Base-by-base conservation (phyloP, 108 stramenopile genomes). In the Conticribra guillardii region DNA sequence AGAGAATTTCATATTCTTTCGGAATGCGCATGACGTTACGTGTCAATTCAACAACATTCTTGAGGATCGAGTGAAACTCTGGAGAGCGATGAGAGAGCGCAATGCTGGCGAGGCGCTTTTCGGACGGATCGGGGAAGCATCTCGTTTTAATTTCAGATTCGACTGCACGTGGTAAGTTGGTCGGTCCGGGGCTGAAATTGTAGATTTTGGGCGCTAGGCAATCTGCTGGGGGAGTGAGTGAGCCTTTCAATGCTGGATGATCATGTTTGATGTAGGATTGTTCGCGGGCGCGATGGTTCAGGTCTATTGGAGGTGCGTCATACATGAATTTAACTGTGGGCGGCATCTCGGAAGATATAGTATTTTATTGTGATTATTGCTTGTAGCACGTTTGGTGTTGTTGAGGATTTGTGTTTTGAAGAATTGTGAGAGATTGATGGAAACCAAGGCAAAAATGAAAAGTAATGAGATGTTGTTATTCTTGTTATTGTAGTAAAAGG, bases 171-270 rank as follows among this genome's bases (percentile, higher is more conserved):
- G 81, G 81, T 7, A 82, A 69, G 37, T 47, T 50, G 48, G 70
- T 72, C n/a, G 81, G 81, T 24, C 81, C 81, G 17, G 81, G 81
- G 15, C 53, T 56, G 48, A 82, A 82, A 53, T 82, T 82, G 62
- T 57, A 23, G 4, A 52, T 19, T 27, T 74, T 51, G 34, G 61
- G 21, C 1, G 67, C 18, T 8, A 18, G 23, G 23, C 54, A 68
- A 27, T 47, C 29, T 19, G 21, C 34, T 46, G 81, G 81, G 19
- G 81, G 81, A 17, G 56, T 59, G 18, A 82, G 75, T n/a, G 73
- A 74, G 47, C 81, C 81, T 21, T 34, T 18, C 16, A 82, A 46
- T 28, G 74, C 81, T 18, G 75, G 74, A 59, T 82, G 81, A 30
- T 50, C 48, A 21, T 31, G 48, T 31, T 55, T 41, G 27, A 69